phyloP scores from a whole-genome alignment of 306 rosid genomes.

The Acacia acuminata region DNA sequence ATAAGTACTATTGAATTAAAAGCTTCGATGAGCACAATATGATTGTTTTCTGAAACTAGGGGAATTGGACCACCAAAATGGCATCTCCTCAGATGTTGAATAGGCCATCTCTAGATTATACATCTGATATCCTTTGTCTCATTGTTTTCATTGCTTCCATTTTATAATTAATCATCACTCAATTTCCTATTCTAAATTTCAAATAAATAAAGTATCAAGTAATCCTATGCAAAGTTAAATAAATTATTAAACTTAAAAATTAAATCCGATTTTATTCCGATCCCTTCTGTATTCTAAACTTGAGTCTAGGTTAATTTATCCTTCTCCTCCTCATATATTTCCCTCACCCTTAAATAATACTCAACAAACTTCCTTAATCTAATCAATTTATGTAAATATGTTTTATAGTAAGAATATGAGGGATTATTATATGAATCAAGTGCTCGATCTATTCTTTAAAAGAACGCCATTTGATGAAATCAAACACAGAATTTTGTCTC shows the following conservation, averaged over 20 bases:
- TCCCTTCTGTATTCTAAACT: not conserved
- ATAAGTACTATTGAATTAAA: constrained; percentile 36
- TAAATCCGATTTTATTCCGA: not conserved
- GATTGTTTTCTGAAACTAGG: constrained; percentile 62
- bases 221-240: not conserved
- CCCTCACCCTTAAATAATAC: not conserved
- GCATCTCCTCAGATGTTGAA: constrained; percentile 68
- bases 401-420: no score
- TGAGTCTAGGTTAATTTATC: not conserved
- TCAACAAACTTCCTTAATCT: no score
- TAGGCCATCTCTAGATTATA: constrained; percentile 34
- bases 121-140: constrained; percentile 28
- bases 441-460: not conserved
- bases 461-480: not conserved
- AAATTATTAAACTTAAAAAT: not conserved
- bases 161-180: not conserved
- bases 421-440: not conserved
- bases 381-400: no score
- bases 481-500: not conserved
- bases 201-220: not conserved
- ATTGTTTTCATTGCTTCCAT: constrained; percentile 7
- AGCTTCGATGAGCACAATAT: constrained; percentile 57
- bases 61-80: constrained; percentile 65
- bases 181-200: not conserved
- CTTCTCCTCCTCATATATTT: not conserved